A percentile compares a stretch with the other conserved stretches of the same genome.
Conservation (phyloP, 805 yeast genomes). For the Lipomyces anomalus region DNA sequence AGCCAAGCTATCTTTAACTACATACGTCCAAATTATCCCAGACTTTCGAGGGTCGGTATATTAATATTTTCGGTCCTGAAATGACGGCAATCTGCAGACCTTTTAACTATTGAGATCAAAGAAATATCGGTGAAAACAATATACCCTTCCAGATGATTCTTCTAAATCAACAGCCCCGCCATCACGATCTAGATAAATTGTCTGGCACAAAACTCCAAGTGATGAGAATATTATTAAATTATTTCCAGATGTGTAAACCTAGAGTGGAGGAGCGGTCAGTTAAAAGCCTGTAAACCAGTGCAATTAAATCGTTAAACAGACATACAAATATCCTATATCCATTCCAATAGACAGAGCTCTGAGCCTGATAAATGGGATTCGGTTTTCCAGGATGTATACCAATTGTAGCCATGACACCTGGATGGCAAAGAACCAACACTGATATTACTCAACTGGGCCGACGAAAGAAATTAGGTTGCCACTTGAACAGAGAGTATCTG, state of each 20-base stretch:
- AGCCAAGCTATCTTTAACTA: no score
- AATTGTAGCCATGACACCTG: conserved; percentile 39
- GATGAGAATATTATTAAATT: conserved; percentile 64
- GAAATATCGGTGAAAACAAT: no score
- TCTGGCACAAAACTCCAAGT: conserved; percentile 57
- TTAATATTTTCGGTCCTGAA: conserved; percentile 21
- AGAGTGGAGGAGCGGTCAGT: neutral
- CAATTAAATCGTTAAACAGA: neutral
- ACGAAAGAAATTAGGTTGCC: no score
- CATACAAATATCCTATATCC: conserved; percentile 48
- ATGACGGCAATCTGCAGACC: conserved; percentile 21
- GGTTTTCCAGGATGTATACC: conserved; percentile 85
- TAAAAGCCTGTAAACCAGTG: neutral
- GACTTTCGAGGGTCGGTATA: conserved; percentile 16
- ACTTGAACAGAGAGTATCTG: no score
- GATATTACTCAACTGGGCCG: no score
- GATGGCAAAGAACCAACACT: no score
- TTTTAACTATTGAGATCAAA: neutral
- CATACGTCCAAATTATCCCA: no score
- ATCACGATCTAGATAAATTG: conserved; percentile 64
- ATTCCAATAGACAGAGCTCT: conserved; percentile 61
- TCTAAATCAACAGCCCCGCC: conserved; percentile 64
- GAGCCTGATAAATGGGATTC: conserved; percentile 49
- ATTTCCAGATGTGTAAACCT: conserved; percentile 81
- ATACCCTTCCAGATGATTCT: conserved; percentile 45